Base-by-base conservation (phyloP, 257 asterid genomes). In the Ligustrum vulgare region DNA sequence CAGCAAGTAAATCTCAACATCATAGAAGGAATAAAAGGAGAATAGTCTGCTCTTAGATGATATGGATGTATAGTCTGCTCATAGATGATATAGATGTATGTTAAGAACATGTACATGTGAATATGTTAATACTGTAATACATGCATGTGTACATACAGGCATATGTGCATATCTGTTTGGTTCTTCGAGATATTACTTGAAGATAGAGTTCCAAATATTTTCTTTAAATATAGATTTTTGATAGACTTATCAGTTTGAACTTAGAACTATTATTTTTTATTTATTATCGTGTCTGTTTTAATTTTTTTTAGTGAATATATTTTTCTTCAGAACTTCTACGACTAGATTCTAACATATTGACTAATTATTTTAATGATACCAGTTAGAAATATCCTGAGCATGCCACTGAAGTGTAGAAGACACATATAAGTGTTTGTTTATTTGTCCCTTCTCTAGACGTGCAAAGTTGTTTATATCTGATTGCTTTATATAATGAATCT, bases 31-130 rank as follows among this genome's bases (percentile, higher is more conserved):
- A 32, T 63, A 51, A 33, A 43, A 8, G 9, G 22, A 67, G 32
- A 62, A 74, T 22, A 34, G 69, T 34, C 69, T 75, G 73, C 68
- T 47, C 33, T 49, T 66, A 51, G 6, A 22, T 67, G 31, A 28
- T 28, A 28, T 28, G 31, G 31, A 28, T 28, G 31, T 28, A 28
- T 28, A 28, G 31, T 28, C 31, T 28, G 31, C 31, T 28, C 31
- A 28, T 28, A 28, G 31, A 28, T 28, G 31, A 31, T 67, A 49
- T 20, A 47, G 67, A 62, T 63, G 33, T 31, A 15, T 23, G 12
- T 71, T 70, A 4, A 28, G 65, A n/a, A 67, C 58, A 41, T 58
- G 33, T 36, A 69, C 20, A 25, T 4, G 20, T 32, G 1, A 51
- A 18, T 51, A 51, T 51, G n/a, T 51, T 28, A 28, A 28, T 28